Conservation (phyloP, 2,329 filamentous ascomycete genomes). For the Microsporum canis region DNA sequence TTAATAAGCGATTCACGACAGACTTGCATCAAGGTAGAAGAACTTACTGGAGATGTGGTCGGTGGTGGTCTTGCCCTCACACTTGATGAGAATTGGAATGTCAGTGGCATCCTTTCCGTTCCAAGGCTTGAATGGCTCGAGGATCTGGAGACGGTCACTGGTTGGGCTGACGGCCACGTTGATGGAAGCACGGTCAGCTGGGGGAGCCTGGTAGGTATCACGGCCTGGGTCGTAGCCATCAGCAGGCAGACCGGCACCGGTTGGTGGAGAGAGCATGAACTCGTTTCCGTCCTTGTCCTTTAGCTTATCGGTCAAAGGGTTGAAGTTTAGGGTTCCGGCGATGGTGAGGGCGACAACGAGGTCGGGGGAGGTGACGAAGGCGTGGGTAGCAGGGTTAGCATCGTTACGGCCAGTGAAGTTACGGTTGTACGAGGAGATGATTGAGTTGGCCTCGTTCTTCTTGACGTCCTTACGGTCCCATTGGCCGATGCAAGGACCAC, state of each 20-base stretch:
- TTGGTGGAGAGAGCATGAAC: slow-evolving; percentile 73
- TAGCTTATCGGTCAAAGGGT: slow-evolving; percentile 81
- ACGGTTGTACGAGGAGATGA: slow-evolving; percentile 98
- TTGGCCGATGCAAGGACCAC: slow-evolving; percentile 84
- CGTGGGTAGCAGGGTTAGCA: slow-evolving; percentile 87
- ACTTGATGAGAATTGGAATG: slow-evolving; percentile 91
- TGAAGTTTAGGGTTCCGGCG: slow-evolving; percentile 80
- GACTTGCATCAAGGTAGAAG: background rate
- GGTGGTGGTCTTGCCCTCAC: slow-evolving; percentile 89
- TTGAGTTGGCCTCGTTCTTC: slow-evolving; percentile 93
- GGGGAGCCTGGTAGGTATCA: slow-evolving; percentile 94
- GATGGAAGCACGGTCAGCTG: slow-evolving; percentile 61
- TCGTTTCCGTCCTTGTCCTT: slow-evolving; percentile 96
- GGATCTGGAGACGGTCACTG: slow-evolving; percentile 88
- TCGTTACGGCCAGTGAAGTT: slow-evolving; percentile 99
- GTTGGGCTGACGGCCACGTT: slow-evolving; percentile 72
- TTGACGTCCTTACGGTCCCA: slow-evolving; percentile 90
- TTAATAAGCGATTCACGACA: background rate
- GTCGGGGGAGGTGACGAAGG: slow-evolving; percentile 84
- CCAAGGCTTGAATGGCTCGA: slow-evolving; percentile 78
- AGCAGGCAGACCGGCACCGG: slow-evolving; percentile 66
- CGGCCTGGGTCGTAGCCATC: slow-evolving; percentile 81
- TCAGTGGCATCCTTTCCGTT: slow-evolving; percentile 78
- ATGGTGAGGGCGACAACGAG: slow-evolving; percentile 77
- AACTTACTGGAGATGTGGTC: slow-evolving; percentile 72